These are phyloP conservation scores for Metschnikowia picachoensis DNA, from an alignment of 805 yeast species.

Conservation along the genomic window DNA sequence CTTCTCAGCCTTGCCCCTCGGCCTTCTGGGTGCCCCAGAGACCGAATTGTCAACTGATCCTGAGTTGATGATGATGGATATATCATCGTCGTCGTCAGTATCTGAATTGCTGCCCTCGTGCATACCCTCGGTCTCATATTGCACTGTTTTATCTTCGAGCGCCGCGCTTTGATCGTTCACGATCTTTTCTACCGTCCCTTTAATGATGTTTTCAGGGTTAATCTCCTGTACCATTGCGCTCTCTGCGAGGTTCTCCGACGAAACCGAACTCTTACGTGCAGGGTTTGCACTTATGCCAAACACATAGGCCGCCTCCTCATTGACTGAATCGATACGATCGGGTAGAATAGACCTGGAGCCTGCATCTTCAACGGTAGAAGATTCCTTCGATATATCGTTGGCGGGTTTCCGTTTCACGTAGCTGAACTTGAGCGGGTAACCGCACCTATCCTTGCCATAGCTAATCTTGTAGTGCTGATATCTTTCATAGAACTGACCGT, in stretches of 20 bases:
- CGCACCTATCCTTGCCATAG: constrained; percentile 80
- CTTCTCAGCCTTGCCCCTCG: constrained; percentile 7
- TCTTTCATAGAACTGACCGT: constrained; percentile 33
- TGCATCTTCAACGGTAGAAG: not conserved
- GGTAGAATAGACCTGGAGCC: not conserved
- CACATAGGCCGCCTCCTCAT: constrained; percentile 41
- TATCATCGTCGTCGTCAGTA: constrained; percentile 35
- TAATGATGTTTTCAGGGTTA: not conserved
- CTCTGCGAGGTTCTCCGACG: constrained; percentile 2
- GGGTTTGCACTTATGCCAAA: constrained; percentile 37
- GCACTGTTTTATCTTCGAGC: too few species aligned
- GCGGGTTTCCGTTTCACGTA: constrained; percentile 38
- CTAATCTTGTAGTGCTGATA: constrained; percentile 56
- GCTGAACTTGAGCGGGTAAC: constrained; percentile 59
- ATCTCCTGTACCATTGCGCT: constrained; percentile 3
- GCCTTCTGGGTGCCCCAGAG: not conserved
- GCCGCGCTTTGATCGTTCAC: too few species aligned
- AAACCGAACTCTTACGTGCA: not conserved
- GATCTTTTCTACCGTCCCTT: not conserved
- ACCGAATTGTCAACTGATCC: constrained; percentile 14
- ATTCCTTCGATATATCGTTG: not conserved
- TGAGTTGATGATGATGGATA: constrained; percentile 36
- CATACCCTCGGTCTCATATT: too few species aligned
- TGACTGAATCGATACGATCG: constrained; percentile 6
- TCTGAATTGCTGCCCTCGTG: constrained; percentile 9